Base-by-base conservation (phyloP, 768 basidiomycete species). In the Psilocybe cubensis region DNA sequence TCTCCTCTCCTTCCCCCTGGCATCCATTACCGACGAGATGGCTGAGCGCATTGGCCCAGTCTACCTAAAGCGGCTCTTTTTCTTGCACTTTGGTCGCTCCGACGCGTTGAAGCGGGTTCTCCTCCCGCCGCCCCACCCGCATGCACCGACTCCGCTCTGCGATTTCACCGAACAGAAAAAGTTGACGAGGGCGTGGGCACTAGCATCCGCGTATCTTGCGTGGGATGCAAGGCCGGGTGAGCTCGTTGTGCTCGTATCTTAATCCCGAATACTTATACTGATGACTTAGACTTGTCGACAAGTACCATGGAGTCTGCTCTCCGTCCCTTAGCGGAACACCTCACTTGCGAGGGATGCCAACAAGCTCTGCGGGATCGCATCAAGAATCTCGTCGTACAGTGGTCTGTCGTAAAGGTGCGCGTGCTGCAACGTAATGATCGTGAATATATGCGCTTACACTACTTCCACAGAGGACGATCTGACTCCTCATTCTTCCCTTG, bases 191-290 rank as follows among this genome's bases (percentile, higher is more conserved):
- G 91, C 91, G 4, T 93, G 91, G 91, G 89, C 91, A 12, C 73
- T 93, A 28, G 91, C 91, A 21, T 84, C 87, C 1, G 91, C 91
- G 10, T 92, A 92, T 72, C 81, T 93, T 6, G 88, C 88, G 9
- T 92, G 91, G 91, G 91, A 92, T 70, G 88, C 88, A 31, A 78
- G 89, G 54, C 88, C 90, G 62, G 91, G 89, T 91, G 66, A 57
- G 80, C 70, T 17, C 18, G 46, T 3, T 24, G 17, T 23, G 33
- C 33, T 51, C 3, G 41, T 18, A 10, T 46, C 45, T 17, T 35
- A 8, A 35, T 43, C n/a, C 54, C 31, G 56, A 10, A 29, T 47
- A 20, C 64, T 66, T 29, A 67, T 58, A 53, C 48, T 52, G 18
- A 49, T 52, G 17, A 33, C 7, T 47, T 62, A 92, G 91, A 92